Base-by-base conservation (phyloP, 768 basidiomycete species). In the Crassisporium funariophilum region DNA sequence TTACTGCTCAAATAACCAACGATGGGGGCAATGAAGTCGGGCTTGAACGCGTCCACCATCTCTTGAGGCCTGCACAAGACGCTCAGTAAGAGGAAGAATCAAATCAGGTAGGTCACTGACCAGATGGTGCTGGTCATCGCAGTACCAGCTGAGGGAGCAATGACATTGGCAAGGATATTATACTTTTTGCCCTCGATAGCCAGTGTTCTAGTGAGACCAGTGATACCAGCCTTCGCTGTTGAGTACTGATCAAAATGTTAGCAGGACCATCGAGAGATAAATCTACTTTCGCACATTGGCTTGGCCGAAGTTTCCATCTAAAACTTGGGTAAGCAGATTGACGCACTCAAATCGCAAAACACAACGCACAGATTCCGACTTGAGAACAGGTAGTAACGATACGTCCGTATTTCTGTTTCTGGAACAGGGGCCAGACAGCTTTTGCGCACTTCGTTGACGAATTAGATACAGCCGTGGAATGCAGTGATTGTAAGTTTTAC, bases 361-460 rank as follows among this genome's bases (percentile, higher is more conserved):
- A n/a, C 6, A 1, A 77, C 90, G 59, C 59, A 94, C 92, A 93
- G 43, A 98, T 84, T 49, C 95, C 95, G 40, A 92, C 92, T 62
- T 86, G 85, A 2, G 94, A 98, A 49, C 83, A 80, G n/a, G 94
- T 98, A 22, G 90, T 95, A 42, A 98, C 80, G 59, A 99, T 94
- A 35, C 97, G 84, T 21, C 97, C 97, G 62, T 85, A 97, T 68
- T 92, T 93, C 65, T 98, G 95, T 71, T 93, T 88, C 67, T 89
- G 88, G 81, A 99, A 98, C 56, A 91, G 72, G 0, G 95, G 93
- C 97, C 97, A 99, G 19, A 91, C 87, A 4, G 95, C 97, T 61
- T 95, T 90, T 21, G 83, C 86, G 53, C 92, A 94, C 88, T 93
- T 49, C 4, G 36, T 35, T 5, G n/a, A 38, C 13, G 25, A n/a